Conservation (phyloP, 2,329 filamentous ascomycete genomes). For the Epichloe sp. region DNA sequence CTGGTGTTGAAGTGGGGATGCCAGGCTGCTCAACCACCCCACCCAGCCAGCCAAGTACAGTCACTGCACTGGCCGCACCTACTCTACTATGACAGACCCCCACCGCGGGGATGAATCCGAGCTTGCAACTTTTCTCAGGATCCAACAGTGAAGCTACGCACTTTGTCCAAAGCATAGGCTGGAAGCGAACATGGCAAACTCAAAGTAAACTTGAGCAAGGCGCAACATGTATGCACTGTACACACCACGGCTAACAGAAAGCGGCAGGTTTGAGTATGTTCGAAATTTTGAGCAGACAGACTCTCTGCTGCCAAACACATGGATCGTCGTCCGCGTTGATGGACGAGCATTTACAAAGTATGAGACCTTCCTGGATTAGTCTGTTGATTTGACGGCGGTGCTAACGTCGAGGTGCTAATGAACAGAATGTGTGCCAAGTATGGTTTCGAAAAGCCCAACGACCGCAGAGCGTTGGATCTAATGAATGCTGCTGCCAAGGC, state of each 20-base stretch:
- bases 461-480: constrained; percentile 70
- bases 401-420: constrained; percentile 5
- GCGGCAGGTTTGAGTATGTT: constrained; percentile 78
- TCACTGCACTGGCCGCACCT: too few species aligned
- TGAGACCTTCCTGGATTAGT: too few species aligned
- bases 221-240: background rate
- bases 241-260: constrained; percentile 1
- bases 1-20: too few species aligned
- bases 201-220: constrained; percentile 28
- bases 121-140: too few species aligned
- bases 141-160: background rate
- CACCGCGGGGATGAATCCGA: background rate
- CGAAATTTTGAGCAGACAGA: constrained; percentile 78
- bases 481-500: constrained; percentile 90
- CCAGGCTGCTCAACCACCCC: too few species aligned
- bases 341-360: constrained; percentile 93
- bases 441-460: constrained; percentile 83
- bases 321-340: constrained; percentile 90
- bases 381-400: background rate
- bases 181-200: constrained; percentile 36
- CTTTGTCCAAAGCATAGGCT: background rate
- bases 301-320: constrained; percentile 73
- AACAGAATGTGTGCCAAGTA: constrained; percentile 69
- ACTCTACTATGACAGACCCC: background rate
- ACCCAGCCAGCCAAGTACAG: too few species aligned